A percentile compares a stretch with the other conserved stretches of the same genome.
These are phyloP conservation scores for Coemansia erecta DNA, from an alignment of 192 early-diverging fungal species.

Conservation along the genomic window DNA sequence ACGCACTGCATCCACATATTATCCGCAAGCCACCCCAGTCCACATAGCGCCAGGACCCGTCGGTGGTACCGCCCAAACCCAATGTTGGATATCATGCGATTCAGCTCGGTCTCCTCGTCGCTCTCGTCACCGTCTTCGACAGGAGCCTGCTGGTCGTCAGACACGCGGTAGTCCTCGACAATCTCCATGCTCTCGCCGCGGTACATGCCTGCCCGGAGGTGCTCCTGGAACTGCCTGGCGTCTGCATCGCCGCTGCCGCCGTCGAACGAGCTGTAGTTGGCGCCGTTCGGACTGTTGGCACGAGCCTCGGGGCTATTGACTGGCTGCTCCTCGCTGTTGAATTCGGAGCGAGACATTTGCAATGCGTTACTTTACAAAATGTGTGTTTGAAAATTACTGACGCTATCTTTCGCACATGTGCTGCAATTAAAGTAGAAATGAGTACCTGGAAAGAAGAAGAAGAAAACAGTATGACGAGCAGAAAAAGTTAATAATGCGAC, in stretches of 20 bases:
- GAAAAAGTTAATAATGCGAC: too few relatives aligned
- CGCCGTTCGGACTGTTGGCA: too few relatives aligned
- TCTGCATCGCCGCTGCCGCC: not conserved
- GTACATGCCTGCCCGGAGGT: not conserved
- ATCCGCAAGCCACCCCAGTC: conserved; percentile 84
- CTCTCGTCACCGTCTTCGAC: conserved; percentile 6
- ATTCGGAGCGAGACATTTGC: too few relatives aligned
- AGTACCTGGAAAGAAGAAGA: too few relatives aligned
- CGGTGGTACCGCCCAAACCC: conserved; percentile 73
- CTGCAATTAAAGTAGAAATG: too few relatives aligned
- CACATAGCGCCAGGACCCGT: conserved; percentile 62
- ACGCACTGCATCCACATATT: conserved; percentile 76
- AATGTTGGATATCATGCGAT: conserved; percentile 64
- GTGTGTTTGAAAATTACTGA: too few relatives aligned
- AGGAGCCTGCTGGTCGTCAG: not conserved
- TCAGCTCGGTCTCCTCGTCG: conserved; percentile 54
- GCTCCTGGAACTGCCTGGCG: not conserved
- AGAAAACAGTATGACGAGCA: too few relatives aligned
- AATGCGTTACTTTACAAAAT: too few relatives aligned
- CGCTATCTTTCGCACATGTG: too few relatives aligned
- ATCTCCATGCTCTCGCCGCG: not conserved
- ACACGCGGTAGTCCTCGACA: conserved; percentile 1
- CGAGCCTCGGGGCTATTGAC: too few relatives aligned
- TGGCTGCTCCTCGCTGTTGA: too few relatives aligned
- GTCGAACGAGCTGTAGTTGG: not conserved